Evolutionary conservation across 441 rosid species (phyloP), one percentile per base, ranked within the genome.

Genomic region (Erysimum pusillum): DNA sequence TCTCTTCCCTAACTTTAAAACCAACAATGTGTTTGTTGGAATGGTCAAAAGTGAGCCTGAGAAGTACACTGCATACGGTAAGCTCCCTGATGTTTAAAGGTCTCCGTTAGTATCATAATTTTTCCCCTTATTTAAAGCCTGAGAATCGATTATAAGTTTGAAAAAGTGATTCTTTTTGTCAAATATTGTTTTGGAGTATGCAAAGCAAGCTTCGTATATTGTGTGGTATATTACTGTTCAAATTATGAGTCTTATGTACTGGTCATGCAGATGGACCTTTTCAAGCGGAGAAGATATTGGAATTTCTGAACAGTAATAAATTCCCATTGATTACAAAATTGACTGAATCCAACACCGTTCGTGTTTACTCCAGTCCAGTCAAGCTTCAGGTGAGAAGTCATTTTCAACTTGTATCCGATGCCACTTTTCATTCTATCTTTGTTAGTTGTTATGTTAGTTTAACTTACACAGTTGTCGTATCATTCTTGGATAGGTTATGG

Each of bases 41-140:
- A 56, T 95, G 69, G 93, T 95, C 79, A 91, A 92, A 86, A 89
- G 84, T 72, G 97, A 91, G 74, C 91, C 90, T 4, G 99, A 91
- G 72, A 86, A 76, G 83, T 92, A 91, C 76, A 84, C 88, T 76
- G 74, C 64, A 41, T 91, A 86, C 18, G 97, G 98, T 95, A 77
- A 87, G 98, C 84, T 70, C 57, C 13, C 67, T 67, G 45, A 7
- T 74, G 60, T 13, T 17, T 42, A 34, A 11, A 38, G 1, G 22
- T 22, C 4, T 17, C 7, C 0, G 7, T 15, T 8, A 9, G 4
- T 54, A 39, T 57, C 54, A 49, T 48, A 15, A 13, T 4, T 4
- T 36, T 0, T 1, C 1, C 56, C 6, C 56, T 18, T 18, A 4
- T 53, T 39, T 28, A 68, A 39, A 68, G 35, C 35, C 12, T 61